Conservation (phyloP, 2,329 filamentous ascomycete species). For the Cladosporium sp. region DNA sequence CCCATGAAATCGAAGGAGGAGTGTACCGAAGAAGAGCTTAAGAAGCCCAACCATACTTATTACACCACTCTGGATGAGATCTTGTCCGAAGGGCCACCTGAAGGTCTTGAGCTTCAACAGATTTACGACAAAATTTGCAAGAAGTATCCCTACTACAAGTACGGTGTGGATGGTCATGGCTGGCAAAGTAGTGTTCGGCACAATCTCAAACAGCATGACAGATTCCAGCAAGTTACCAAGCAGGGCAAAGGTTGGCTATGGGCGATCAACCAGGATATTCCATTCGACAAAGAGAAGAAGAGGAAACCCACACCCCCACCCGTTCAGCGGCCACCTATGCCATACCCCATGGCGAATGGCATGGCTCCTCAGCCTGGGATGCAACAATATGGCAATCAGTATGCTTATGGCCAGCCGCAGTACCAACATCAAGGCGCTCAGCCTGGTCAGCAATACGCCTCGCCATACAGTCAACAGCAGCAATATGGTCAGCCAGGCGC, state of each 20-base stretch:
- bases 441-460: constrained; percentile 14
- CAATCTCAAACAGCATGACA: constrained; percentile 56
- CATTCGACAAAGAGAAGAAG: constrained; percentile 57
- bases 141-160: constrained; percentile 62
- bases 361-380: constrained; percentile 16
- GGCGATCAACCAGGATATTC: constrained; percentile 56
- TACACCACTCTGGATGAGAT: constrained; percentile 61
- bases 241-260: constrained; percentile 61
- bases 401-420: constrained; percentile 16
- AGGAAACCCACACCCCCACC: constrained; percentile 40
- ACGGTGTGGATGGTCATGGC: constrained; percentile 54
- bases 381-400: constrained; percentile 10
- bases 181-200: constrained; percentile 66
- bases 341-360: constrained; percentile 21
- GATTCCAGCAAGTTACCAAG: constrained; percentile 58
- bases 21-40: constrained; percentile 69
- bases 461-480: constrained; percentile 15
- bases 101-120: constrained; percentile 60
- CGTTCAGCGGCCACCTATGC: constrained; percentile 17
- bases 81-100: constrained; percentile 52
- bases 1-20: constrained; percentile 61
- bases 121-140: constrained; percentile 62
- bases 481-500: constrained; percentile 2
- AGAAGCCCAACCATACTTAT: constrained; percentile 62
- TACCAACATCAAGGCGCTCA: constrained; percentile 9